A percentile compares a stretch with the other conserved stretches of the same genome.
These are phyloP conservation scores for Eustoma russellianum DNA, from an alignment of 257 asterid genomes.

Conservation along the genomic window DNA sequence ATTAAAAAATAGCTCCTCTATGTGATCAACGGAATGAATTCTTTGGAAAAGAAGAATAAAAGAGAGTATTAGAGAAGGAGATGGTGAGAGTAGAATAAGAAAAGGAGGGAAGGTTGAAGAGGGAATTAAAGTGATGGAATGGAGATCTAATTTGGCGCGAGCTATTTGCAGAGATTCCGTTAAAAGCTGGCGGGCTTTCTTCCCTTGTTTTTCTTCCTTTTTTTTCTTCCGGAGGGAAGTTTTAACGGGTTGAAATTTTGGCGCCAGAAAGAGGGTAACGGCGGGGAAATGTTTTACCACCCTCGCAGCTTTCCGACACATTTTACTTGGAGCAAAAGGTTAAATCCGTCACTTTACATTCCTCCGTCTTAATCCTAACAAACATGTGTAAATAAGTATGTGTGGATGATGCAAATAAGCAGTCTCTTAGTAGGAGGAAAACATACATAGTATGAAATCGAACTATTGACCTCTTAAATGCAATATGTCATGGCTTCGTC, in stretches of 20 bases:
- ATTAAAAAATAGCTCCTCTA: not conserved
- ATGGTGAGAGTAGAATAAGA: not conserved
- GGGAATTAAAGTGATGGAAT: no score
- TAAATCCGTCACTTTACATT: no score
- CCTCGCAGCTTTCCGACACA: no score
- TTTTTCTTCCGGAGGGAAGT: not conserved
- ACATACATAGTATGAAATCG: no score
- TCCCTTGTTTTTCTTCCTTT: not conserved
- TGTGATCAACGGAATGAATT: not conserved
- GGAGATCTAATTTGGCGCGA: slow-evolving; percentile 23
- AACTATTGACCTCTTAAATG: no score
- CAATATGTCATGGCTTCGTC: no score
- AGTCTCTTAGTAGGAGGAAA: no score
- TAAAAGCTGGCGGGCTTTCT: slow-evolving; percentile 17
- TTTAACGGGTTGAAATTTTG: slow-evolving; percentile 10
- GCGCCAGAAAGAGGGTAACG: slow-evolving; percentile 11
- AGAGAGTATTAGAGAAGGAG: not conserved
- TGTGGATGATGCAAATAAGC: no score
- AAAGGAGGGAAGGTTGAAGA: not conserved
- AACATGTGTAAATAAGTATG: no score
- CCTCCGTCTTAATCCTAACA: no score
- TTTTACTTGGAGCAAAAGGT: no score
- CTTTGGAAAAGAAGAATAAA: not conserved
- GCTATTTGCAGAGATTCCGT: not conserved
- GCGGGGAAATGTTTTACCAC: no score